Evolutionary conservation across 148 eudicot species (phyloP).

Genomic region (Vaccinium macrocarpon): DNA sequence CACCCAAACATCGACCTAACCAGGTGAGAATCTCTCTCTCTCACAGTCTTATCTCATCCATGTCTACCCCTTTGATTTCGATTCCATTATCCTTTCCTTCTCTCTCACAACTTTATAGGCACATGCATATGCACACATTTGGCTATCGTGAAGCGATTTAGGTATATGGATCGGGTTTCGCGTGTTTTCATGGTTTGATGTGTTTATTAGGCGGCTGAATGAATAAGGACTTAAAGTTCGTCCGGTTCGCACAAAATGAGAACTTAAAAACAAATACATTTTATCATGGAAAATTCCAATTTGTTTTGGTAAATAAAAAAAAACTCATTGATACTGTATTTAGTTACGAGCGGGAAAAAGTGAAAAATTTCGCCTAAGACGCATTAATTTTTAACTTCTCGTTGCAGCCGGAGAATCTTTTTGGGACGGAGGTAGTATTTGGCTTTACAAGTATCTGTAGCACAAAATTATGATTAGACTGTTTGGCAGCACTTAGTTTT

Average conservation of each 20-base stretch:
- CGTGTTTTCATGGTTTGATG: not conserved
- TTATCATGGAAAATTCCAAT: too few relatives aligned
- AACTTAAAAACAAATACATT: too few relatives aligned
- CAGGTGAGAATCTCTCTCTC: not conserved
- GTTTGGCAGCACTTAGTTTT: too few relatives aligned
- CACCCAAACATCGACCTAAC: not conserved
- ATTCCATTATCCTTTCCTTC: not conserved
- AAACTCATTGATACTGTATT: too few relatives aligned
- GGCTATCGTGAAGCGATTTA: not conserved
- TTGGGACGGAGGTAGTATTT: not conserved
- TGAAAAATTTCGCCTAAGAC: too few relatives aligned
- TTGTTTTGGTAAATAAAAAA: too few relatives aligned
- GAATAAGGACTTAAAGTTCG: not conserved
- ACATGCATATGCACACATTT: not conserved
- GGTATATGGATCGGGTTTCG: not conserved
- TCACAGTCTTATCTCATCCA: not conserved
- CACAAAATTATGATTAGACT: too few relatives aligned
- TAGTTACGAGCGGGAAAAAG: too few relatives aligned
- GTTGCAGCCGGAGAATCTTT: not conserved
- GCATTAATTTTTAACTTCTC: too few relatives aligned
- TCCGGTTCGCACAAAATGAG: too few relatives aligned
- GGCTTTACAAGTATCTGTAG: too few relatives aligned
- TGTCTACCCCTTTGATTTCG: not conserved
- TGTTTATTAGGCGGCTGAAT: not conserved
- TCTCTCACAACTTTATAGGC: not conserved